Base-by-base conservation (phyloP, 2,329 filamentous ascomycete species). In the Ophiostoma angusticollis region DNA sequence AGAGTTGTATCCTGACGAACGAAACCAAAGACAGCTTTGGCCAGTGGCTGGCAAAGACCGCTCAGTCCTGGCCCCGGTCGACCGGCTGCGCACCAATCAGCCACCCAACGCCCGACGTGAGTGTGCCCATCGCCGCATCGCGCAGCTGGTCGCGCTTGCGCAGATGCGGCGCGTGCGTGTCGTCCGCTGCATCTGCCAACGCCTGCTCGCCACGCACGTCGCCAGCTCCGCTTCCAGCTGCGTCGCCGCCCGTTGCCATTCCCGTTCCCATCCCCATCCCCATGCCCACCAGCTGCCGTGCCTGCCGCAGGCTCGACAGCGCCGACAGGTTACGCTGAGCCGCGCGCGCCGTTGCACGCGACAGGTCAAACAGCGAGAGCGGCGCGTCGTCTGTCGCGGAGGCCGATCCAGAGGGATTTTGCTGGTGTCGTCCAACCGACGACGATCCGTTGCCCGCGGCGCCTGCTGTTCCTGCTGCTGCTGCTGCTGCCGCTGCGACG, bases 111-210 rank as follows among this genome's bases (percentile, higher is more conserved):
- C 78, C 73, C 31, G 72, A 75, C 3, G 78, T 77, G 33, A 81
- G 54, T 2, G 75, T 77, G n/a, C 74, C 75, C 40, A 78, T 74
- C 8, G 78, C 77, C 25, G 69, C 77, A 43, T 80, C 76, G 46
- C 74, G 65, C 29, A 81, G 51, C 56, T 80, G 78, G 54, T 89
- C 84, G 49, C 84, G 69, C 63, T 79, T 87, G 49, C 83, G 70
- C 27, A 72, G 64, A 41, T 59, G 45, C 34, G 40, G 46, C 18
- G 33, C 17, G 8, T 30, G 37, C 47, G 17, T 35, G 14, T 23
- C 23, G 17, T 37, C 35, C 32, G 46, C 34, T 31, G 35, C 35
- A n/a, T 29, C 40, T 34, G 14, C 36, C 16, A n/a, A 8, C 12
- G 27, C 18, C 37, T 32, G n/a, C n/a, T n/a, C n/a, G n/a, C n/a